Percentiles rank a stretch among this genome's conserved stretches.
Evolutionary conservation across 1,139 yeast genomes (phyloP).

Genomic region (Eremothecium cymbalariae): DNA sequence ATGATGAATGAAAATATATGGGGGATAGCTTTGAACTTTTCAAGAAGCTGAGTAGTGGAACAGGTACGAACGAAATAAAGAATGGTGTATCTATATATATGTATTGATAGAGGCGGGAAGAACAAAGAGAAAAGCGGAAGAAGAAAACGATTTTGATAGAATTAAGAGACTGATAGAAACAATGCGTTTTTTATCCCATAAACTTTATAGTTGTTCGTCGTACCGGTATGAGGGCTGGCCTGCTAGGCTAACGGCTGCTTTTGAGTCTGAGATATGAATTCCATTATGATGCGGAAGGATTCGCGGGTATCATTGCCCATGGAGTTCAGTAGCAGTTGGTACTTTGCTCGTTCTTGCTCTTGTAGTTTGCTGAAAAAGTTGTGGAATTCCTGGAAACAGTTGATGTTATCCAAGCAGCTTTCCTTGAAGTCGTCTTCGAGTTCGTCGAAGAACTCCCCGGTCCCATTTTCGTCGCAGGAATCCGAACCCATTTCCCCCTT

Average conservation of each 20-base stretch:
- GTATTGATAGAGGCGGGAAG: no score
- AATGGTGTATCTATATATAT: background rate
- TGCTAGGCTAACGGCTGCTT: constrained; percentile 1
- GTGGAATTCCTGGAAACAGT: constrained; percentile 47
- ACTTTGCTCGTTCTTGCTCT: constrained; percentile 30
- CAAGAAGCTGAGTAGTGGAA: no score
- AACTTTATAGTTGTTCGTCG: no score
- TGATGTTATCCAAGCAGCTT: constrained; percentile 66
- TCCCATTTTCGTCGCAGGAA: constrained; percentile 37
- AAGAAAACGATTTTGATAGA: background rate
- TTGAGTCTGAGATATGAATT: constrained; percentile 21
- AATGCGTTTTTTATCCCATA: no score
- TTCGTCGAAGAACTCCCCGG: constrained; percentile 40
- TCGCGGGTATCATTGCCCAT: constrained; percentile 28
- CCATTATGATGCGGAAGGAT: constrained; percentile 27
- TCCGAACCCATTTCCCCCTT: constrained; percentile 37
- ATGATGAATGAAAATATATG: no score
- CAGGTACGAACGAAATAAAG: no score
- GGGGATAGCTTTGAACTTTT: no score
- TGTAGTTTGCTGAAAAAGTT: constrained; percentile 23
- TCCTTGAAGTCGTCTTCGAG: constrained; percentile 56
- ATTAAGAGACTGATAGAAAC: background rate
- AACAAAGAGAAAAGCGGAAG: background rate
- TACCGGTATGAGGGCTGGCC: no score
- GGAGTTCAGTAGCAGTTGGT: constrained; percentile 28